These are phyloP conservation scores for Coniochaeta sp. DNA, from an alignment of 2,329 filamentous ascomycete species.

Conservation along the genomic window DNA sequence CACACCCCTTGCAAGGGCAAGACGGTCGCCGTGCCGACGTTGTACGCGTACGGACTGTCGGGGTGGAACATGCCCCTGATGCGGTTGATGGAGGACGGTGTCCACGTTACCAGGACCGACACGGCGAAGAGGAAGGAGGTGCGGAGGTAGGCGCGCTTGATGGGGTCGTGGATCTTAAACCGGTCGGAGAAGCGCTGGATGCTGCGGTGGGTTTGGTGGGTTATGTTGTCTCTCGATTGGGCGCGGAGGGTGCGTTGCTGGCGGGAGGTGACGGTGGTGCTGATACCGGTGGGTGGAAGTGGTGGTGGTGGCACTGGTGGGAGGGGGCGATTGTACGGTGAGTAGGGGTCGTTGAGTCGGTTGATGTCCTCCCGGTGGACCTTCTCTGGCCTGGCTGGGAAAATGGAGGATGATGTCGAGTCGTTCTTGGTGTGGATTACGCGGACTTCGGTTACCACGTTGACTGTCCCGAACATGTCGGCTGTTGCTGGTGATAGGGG, in stretches of 20 bases:
- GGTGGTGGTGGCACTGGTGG: too few relatives aligned
- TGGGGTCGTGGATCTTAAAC: constrained; percentile 6
- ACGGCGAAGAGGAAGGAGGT: constrained; percentile 8
- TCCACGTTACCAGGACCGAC: constrained; percentile 10
- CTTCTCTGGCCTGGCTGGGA: constrained; percentile 1
- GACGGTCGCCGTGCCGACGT: constrained; percentile 7
- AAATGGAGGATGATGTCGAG: neutral
- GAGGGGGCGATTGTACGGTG: neutral
- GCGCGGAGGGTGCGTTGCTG: neutral
- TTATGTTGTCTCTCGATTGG: neutral
- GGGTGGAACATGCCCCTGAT: constrained; percentile 6
- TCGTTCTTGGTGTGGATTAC: neutral
- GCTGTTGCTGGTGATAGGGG: neutral
- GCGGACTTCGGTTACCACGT: constrained; percentile 1
- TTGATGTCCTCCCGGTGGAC: neutral
- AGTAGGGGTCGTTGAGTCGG: neutral
- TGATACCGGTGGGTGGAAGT: neutral
- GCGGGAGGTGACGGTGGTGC: neutral
- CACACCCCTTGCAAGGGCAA: constrained; percentile 12
- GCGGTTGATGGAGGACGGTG: constrained; percentile 9
- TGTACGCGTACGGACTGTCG: constrained; percentile 5
- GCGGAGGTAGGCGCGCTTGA: constrained; percentile 10
- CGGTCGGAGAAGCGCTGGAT: constrained; percentile 4
- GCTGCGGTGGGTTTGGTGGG: neutral
- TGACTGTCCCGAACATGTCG: neutral